phyloP scores from a whole-genome alignment of 2,329 filamentous ascomycete species.

The Rutstroemia sp. region DNA sequence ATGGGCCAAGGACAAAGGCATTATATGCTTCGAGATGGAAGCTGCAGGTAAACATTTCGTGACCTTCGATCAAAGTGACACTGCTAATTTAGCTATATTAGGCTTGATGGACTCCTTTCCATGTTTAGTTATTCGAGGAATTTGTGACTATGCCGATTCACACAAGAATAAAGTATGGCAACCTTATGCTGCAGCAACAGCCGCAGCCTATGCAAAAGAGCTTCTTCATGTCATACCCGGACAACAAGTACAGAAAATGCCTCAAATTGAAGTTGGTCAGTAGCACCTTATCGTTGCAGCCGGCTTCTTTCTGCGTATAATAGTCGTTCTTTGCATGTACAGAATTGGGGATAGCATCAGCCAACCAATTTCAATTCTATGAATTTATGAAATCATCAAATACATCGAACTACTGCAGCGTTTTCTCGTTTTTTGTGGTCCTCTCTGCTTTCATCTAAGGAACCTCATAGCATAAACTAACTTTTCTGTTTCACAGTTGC shows the following conservation, averaged over 20 bases:
- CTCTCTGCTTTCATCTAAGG: too few species aligned
- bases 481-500: neutral
- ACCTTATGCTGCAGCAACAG: conserved; percentile 11
- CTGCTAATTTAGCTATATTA: neutral
- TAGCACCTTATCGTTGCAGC: neutral
- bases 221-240: neutral
- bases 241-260: neutral
- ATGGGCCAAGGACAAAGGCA: neutral
- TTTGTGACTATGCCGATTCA: conserved; percentile 14
- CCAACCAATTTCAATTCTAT: too few species aligned
- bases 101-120: conserved; percentile 12
- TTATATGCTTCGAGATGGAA: conserved; percentile 11
- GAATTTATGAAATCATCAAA: neutral
- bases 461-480: neutral
- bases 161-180: conserved; percentile 15
- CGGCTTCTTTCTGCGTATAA: neutral
- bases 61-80: neutral
- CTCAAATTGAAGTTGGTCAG: conserved; percentile 2
- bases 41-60: conserved; percentile 3
- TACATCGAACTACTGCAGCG: neutral
- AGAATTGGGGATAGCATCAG: too few species aligned
- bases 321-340: neutral
- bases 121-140: conserved; percentile 14
- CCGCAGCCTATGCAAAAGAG: conserved; percentile 13
- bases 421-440: neutral